Evolutionary conservation across 177 flowering plant species (phyloP), one percentile per base, ranked within the genome.

Genomic region (Vitis hybrid): DNA sequence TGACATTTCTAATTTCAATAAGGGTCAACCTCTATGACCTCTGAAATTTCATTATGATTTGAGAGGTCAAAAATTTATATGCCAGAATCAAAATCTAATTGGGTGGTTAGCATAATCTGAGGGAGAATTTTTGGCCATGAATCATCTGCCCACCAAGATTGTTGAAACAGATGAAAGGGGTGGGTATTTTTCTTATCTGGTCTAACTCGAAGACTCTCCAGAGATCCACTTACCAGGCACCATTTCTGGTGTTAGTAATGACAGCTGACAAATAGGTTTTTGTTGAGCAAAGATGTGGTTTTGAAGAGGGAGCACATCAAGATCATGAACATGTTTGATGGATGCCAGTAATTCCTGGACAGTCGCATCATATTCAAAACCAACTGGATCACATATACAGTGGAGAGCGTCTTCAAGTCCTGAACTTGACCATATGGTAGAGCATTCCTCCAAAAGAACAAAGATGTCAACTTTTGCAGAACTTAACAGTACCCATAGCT

Each of bases 351-450:
- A 69, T 49, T 75, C 69, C 15, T 71, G 70, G 7, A 65, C 48
- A 52, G 75, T 74, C 73, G 67, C 81, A 56, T 66, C 77, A 63
- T 62, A 79, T 64, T 62, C 81, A 23, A 50, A 52, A 73, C 52
- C 68, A 63, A 64, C 40, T 9, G 68, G 6, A 75, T 77, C 75
- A 21, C 80, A 72, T 18, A 89, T 65, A 65, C 61, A 74, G 30
- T 32, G 66, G n/a, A 91, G 81, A 65, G 93, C 91, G 67, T 87
- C 92, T 71, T 83, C 83, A 68, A 94, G 75, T 62, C 94, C 92
- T 9, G 87, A 88, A 75, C 74, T 73, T 67, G 82, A 82, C 98
- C 98, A 94, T 58, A 81, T 15, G 62, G 71, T 56, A 67, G 64
- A 66, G 65, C 96, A 94, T 71, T 90, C 96, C 56, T 80, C 79